phyloP scores from a whole-genome alignment of 345 rosid species.

The Lagerstroemia speciosa region DNA sequence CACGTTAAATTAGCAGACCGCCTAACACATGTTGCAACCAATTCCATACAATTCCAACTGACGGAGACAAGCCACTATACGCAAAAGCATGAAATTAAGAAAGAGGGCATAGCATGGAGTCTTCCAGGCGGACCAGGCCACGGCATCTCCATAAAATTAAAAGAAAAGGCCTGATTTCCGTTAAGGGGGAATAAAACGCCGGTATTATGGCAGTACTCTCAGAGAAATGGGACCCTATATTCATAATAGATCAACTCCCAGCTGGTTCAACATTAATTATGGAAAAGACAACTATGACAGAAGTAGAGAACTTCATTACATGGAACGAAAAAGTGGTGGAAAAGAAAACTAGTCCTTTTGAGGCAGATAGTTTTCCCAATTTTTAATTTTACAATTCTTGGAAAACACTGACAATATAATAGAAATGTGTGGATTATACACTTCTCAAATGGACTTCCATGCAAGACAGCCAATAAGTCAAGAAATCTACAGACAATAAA shows the following conservation, averaged over 20 bases:
- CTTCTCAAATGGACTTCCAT: too few species aligned
- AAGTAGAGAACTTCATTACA: not conserved
- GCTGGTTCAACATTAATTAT: not conserved
- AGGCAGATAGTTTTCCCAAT: not conserved
- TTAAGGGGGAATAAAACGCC: too few species aligned
- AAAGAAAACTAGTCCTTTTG: not conserved
- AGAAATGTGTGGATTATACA: too few species aligned
- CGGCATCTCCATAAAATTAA: not conserved
- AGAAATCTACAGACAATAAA: too few species aligned
- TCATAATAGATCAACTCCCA: not conserved
- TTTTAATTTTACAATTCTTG: too few species aligned
- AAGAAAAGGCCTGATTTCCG: too few species aligned
- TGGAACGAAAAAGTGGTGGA: not conserved
- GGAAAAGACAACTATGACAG: not conserved
- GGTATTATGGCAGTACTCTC: not conserved
- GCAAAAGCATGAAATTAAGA: not conserved
- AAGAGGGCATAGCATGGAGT: not conserved
- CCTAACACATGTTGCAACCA: not conserved
- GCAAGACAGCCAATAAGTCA: too few species aligned
- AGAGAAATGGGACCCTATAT: not conserved
- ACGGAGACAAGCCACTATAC: not conserved
- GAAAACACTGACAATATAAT: too few species aligned
- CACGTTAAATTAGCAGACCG: not conserved
- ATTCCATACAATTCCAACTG: constrained; percentile 1
- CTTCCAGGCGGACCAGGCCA: not conserved